phyloP scores from a whole-genome alignment of 2,329 filamentous ascomycete species.

The Pseudocercospora pini-densiflorae region DNA sequence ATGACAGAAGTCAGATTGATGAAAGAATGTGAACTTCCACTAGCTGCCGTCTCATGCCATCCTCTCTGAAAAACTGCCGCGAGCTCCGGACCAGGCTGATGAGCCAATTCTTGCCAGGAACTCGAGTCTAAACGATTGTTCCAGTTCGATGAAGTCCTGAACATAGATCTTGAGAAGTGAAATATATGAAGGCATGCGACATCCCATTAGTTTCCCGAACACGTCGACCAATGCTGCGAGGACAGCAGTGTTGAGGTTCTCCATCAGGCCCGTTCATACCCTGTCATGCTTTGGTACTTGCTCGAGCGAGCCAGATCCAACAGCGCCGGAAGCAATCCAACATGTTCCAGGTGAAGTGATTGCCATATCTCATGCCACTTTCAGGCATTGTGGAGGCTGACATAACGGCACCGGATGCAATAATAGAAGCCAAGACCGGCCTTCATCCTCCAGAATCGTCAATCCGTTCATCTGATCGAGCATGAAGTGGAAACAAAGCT shows the following conservation, averaged over 20 bases:
- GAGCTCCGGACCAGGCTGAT: not conserved
- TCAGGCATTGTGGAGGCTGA: not conserved
- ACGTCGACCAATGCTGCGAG: not conserved
- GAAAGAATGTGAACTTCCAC: constrained; percentile 5
- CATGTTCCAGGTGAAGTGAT: not conserved
- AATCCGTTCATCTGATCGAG: not conserved
- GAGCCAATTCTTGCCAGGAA: not conserved
- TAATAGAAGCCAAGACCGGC: not conserved
- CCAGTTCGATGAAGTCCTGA: not conserved
- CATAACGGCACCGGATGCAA: constrained; percentile 6
- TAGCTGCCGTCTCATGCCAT: not conserved
- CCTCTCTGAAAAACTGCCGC: not conserved
- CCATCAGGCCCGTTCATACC: constrained; percentile 1
- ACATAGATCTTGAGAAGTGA: not conserved
- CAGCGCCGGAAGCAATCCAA: not conserved
- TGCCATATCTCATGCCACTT: not conserved
- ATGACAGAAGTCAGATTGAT: constrained; percentile 3
- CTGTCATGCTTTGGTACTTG: not conserved
- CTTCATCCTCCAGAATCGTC: not conserved
- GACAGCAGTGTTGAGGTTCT: not conserved
- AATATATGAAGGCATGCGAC: constrained; percentile 16
- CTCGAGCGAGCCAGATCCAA: not conserved
- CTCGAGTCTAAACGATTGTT: not conserved
- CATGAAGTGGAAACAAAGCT: not conserved
- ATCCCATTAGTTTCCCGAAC: constrained; percentile 6